Percentiles rank a stretch among this genome's conserved stretches.
phyloP scores from a whole-genome alignment of 2,329 filamentous ascomycete genomes.

The Ramichloridium luteum region DNA sequence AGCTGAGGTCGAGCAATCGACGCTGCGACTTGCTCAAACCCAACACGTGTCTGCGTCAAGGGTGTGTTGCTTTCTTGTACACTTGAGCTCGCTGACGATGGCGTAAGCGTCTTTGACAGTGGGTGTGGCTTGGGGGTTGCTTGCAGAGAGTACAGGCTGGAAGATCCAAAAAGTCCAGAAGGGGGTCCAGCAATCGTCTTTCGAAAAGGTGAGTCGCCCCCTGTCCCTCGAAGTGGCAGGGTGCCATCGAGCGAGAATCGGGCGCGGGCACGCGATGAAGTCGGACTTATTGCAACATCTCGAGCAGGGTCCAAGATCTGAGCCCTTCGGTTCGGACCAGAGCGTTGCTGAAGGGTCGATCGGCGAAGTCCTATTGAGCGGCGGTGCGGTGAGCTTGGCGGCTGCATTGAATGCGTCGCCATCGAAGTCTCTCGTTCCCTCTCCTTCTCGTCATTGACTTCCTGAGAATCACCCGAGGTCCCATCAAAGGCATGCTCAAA shows the following conservation, averaged over 20 bases:
- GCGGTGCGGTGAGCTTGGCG: constrained; percentile 22
- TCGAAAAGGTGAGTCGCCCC: constrained; percentile 50
- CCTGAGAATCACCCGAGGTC: constrained; percentile 14
- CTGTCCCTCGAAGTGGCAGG: constrained; percentile 50
- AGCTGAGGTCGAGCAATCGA: constrained; percentile 30
- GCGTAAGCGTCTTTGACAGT: constrained; percentile 72
- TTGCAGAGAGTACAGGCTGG: constrained; percentile 18
- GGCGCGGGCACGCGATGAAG: constrained; percentile 33
- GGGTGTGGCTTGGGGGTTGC: constrained; percentile 53
- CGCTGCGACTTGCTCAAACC: neutral
- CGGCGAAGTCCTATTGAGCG: constrained; percentile 47
- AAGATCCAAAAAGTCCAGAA: constrained; percentile 29
- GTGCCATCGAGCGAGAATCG: constrained; percentile 72
- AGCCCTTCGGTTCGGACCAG: constrained; percentile 24
- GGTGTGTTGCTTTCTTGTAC: constrained; percentile 47
- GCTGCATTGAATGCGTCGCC: constrained; percentile 26
- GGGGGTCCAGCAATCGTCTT: constrained; percentile 53
- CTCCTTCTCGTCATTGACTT: constrained; percentile 14
- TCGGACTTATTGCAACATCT: constrained; percentile 17
- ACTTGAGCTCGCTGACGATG: constrained; percentile 73
- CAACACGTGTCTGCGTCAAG: neutral
- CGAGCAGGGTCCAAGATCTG: constrained; percentile 25
- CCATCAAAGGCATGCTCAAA: constrained; percentile 50
- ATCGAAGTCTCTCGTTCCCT: constrained; percentile 22
- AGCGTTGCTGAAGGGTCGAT: constrained; percentile 75